Conservation (phyloP, 2,329 filamentous ascomycete genomes). For the Nigrograna mackinnonii region DNA sequence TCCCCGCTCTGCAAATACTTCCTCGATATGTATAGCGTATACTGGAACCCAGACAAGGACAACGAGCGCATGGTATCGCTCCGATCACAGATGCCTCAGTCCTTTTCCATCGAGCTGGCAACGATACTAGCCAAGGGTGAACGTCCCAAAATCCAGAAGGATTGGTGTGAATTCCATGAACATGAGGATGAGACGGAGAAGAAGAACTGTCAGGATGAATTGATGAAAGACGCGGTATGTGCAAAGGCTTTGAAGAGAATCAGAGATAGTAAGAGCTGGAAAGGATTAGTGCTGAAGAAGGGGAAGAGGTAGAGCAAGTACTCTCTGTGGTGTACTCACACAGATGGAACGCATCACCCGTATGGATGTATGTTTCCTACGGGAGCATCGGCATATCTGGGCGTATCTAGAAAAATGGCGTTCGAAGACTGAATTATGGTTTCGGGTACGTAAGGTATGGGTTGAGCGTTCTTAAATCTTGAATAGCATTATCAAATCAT, state of each 20-base stretch:
- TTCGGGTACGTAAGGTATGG: too few relatives aligned
- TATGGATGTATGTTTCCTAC: too few relatives aligned
- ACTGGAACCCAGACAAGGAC: constrained; percentile 40
- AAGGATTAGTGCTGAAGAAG: constrained; percentile 39
- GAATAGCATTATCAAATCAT: too few relatives aligned
- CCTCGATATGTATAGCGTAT: constrained; percentile 40
- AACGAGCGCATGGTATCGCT: constrained; percentile 31
- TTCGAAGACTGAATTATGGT: too few relatives aligned
- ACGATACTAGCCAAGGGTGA: constrained; percentile 36
- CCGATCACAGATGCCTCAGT: constrained; percentile 36
- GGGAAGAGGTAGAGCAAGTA: constrained; percentile 40
- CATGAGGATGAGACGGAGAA: constrained; percentile 36
- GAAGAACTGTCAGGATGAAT: constrained; percentile 34
- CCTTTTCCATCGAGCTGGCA: constrained; percentile 37
- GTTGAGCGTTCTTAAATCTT: too few relatives aligned
- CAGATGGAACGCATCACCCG: too few relatives aligned
- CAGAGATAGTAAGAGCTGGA: constrained; percentile 40
- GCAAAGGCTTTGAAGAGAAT: constrained; percentile 35
- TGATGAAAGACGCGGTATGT: constrained; percentile 31
- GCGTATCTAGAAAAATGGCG: too few relatives aligned
- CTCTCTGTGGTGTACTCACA: too few relatives aligned
- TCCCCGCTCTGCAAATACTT: constrained; percentile 37
- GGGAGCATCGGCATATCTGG: too few relatives aligned
- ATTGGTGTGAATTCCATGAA: constrained; percentile 42
- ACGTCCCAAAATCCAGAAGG: constrained; percentile 37